A percentile compares a stretch with the other conserved stretches of the same genome.
phyloP scores from a whole-genome alignment of 192 early-diverging fungal genomes.

The Backusella westeae region DNA sequence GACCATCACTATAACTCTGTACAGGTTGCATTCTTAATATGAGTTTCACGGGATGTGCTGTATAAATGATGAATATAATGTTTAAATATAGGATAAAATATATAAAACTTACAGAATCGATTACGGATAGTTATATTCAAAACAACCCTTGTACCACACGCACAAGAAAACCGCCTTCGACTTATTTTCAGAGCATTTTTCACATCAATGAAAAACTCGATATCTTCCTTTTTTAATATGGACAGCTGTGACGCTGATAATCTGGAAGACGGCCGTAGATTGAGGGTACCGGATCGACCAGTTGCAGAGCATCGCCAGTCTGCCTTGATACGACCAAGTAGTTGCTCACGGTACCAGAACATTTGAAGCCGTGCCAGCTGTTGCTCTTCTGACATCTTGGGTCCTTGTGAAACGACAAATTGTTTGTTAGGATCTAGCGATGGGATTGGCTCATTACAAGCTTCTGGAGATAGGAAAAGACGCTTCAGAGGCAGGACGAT shows the following conservation, averaged over 20 bases:
- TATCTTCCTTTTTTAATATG: constrained; percentile 60
- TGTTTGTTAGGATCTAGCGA: constrained; percentile 66
- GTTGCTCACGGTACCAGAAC: constrained; percentile 76
- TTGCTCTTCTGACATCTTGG: constrained; percentile 50
- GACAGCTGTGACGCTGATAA: constrained; percentile 52
- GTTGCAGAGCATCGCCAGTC: constrained; percentile 47
- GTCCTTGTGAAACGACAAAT: constrained; percentile 68
- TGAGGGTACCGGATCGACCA: constrained; percentile 52
- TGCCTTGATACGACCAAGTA: constrained; percentile 53
- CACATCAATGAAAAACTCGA: constrained; percentile 51
- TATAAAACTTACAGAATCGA: constrained; percentile 42
- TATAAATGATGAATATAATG: not conserved
- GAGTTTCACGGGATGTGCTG: constrained; percentile 36
- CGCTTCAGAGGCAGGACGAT: constrained; percentile 57
- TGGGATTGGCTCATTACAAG: constrained; percentile 59
- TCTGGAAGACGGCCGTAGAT: constrained; percentile 51
- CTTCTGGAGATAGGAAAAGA: constrained; percentile 49
- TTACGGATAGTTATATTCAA: constrained; percentile 48
- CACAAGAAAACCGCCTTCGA: constrained; percentile 41
- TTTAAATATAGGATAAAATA: too few species aligned
- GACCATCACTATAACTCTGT: constrained; percentile 49
- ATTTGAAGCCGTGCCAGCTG: constrained; percentile 51
- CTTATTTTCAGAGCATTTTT: not conserved
- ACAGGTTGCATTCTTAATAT: constrained; percentile 57
- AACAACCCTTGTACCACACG: constrained; percentile 43